These are phyloP conservation scores for Cenococcum geophilum DNA, from an alignment of 495 filamentous ascomycete genomes.

Conservation along the genomic window DNA sequence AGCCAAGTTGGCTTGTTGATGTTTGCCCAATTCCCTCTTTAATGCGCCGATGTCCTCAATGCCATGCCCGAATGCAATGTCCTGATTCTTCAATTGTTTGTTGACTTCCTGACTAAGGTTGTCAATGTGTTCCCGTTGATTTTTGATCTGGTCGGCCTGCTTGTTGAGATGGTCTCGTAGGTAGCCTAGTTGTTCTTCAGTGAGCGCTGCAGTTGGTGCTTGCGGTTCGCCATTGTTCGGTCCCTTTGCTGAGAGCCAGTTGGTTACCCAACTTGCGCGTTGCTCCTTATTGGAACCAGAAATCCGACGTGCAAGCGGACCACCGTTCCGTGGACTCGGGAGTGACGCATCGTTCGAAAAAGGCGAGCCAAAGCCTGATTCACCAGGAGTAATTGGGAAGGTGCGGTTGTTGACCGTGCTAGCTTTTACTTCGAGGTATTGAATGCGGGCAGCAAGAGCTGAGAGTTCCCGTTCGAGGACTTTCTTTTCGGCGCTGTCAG, in stretches of 20 bases:
- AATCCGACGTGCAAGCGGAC: constrained; percentile 23
- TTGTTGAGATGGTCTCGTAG: constrained; percentile 47
- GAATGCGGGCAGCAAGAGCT: constrained; percentile 43
- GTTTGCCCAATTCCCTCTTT: constrained; percentile 89
- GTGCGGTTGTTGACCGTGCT: constrained; percentile 36
- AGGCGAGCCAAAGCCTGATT: constrained; percentile 35
- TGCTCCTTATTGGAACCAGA: constrained; percentile 30
- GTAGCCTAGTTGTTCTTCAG: constrained; percentile 44
- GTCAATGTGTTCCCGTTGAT: constrained; percentile 53
- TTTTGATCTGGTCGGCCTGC: constrained; percentile 50
- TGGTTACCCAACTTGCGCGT: constrained; percentile 38
- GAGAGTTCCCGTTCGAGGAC: constrained; percentile 44
- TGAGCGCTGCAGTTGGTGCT: constrained; percentile 32
- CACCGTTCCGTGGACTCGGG: constrained; percentile 12
- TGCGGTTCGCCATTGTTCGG: constrained; percentile 29
- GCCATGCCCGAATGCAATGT: constrained; percentile 43
- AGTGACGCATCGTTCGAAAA: constrained; percentile 22
- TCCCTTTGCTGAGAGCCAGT: constrained; percentile 35
- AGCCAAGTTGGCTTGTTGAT: constrained; percentile 95
- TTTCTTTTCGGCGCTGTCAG: constrained; percentile 44
- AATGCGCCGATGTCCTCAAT: constrained; percentile 59
- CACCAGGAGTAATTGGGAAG: constrained; percentile 41
- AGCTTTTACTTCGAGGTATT: constrained; percentile 44
- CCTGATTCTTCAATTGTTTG: constrained; percentile 51
- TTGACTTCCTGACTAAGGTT: constrained; percentile 36